Evolutionary conservation across 768 basidiomycete species (phyloP).

Genomic region (Collybia mongolica): DNA sequence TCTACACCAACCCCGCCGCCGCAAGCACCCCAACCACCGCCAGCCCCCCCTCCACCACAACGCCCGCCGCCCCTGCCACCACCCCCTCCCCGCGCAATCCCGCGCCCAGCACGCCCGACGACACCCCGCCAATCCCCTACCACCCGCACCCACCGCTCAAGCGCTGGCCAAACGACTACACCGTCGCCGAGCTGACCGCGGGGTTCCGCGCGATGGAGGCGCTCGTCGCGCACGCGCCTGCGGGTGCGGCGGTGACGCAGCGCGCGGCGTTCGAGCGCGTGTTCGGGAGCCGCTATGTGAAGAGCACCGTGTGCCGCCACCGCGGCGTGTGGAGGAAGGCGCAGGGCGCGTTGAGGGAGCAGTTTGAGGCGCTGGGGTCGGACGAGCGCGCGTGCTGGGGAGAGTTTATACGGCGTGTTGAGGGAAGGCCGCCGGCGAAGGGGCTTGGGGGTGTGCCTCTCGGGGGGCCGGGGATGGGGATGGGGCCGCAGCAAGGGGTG

Average conservation of each 20-base stretch:
- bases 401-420: constrained; percentile 63
- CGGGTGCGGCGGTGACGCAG: constrained; percentile 51
- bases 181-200: constrained; percentile 59
- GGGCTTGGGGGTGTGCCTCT: neutral
- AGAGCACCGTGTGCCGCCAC: constrained; percentile 72
- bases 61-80: neutral
- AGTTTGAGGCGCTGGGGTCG: constrained; percentile 53
- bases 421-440: constrained; percentile 43
- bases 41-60: neutral
- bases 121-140: constrained; percentile 36
- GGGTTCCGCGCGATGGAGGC: constrained; percentile 57
- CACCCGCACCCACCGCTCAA: constrained; percentile 65
- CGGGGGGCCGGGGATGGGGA: neutral
- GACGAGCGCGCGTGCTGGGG: constrained; percentile 67
- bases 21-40: too few relatives aligned
- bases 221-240: constrained; percentile 33
- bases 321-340: constrained; percentile 68
- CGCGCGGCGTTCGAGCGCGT: constrained; percentile 68
- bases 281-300: constrained; percentile 70
- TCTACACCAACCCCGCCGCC: neutral
- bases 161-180: constrained; percentile 78
- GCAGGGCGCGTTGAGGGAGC: constrained; percentile 38
- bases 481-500: constrained; percentile 13
- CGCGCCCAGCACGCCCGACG: constrained; percentile 8
- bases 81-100: neutral